Evolutionary conservation across 2,329 filamentous ascomycete genomes (phyloP), one percentile per base, ranked within the genome.

Genomic region (Corniculantispora saksenae): DNA sequence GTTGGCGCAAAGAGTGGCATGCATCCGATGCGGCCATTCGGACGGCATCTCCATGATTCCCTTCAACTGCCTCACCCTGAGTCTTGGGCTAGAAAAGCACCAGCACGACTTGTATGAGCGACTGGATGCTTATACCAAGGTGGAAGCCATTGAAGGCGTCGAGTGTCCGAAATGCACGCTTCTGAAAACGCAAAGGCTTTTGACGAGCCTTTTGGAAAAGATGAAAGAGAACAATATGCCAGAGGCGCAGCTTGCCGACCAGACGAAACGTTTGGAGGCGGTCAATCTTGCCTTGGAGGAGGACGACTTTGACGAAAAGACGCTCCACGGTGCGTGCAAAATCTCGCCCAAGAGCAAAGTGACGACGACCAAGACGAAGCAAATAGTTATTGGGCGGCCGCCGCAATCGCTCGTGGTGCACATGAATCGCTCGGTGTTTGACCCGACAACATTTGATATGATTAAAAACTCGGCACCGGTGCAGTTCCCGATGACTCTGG

Each of bases 151-250:
- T 65, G 89, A 93, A 69, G 93, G 92, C 0, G 94, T 98, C 2
- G 91, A 97, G 73, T 99, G 95, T 76, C 86, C 89, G 19, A 96
- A 94, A 72, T 99, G 95, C 77, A 97, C 94, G 0, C 83, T 97
- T 1, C 77, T 94, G 10, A 85, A 85, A 63, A 79, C 80, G 21
- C 80, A 83, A 64, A 74, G 75, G 10, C 74, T 86, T 1, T 74
- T 89, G 56, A 78, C 76, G 1, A 80, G 78, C 10, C 72, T 89
- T 1, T 70, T 85, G 1, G 76, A 81, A 23, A 77, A 76, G 66
- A 74, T 78, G 50, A 75, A 75, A 40, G 74, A 76, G 1, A 70
- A 71, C 0, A 74, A 72, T 1, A 67, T 72, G 12, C 78, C 81
- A 23, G 80, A 84, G 12, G 82, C 86, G 62, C 78, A 81, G 43